phyloP scores from a whole-genome alignment of 352 stramenopile species.

The Plasmopara halstedii region DNA sequence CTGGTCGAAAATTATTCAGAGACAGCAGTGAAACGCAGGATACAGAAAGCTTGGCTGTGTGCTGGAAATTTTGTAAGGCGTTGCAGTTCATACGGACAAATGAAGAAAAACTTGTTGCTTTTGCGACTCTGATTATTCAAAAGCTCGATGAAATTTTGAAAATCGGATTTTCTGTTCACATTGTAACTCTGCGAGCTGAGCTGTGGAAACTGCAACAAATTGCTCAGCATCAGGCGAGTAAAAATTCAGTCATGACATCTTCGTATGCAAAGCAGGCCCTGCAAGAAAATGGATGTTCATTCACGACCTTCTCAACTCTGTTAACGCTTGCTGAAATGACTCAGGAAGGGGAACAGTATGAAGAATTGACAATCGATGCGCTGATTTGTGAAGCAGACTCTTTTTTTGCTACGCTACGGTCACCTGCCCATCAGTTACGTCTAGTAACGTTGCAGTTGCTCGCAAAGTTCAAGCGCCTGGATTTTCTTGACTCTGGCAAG shows the following conservation, averaged over 20 bases:
- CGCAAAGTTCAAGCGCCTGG: constrained; percentile 33
- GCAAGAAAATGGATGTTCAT: constrained; percentile 36
- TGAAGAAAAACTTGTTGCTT: constrained; percentile 29
- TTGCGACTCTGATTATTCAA: constrained; percentile 33
- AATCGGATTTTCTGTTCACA: neutral
- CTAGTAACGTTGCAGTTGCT: constrained; percentile 67
- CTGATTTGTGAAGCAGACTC: constrained; percentile 29
- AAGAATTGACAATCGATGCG: constrained; percentile 30
- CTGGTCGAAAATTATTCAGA: constrained; percentile 20
- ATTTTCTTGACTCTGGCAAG: constrained; percentile 43
- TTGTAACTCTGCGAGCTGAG: constrained; percentile 40
- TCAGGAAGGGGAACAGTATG: constrained; percentile 29
- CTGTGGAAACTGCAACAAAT: constrained; percentile 70
- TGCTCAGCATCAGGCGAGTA: constrained; percentile 24
- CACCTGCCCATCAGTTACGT: constrained; percentile 53
- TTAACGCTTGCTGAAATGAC: constrained; percentile 61
- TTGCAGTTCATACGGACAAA: constrained; percentile 43
- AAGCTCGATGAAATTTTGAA: constrained; percentile 26
- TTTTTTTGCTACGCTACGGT: constrained; percentile 59
- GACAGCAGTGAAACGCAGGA: constrained; percentile 8
- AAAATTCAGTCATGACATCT: constrained; percentile 6
- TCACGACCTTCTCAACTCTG: constrained; percentile 52
- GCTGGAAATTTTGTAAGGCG: constrained; percentile 66
- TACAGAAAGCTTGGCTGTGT: constrained; percentile 28
- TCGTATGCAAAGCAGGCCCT: constrained; percentile 33